Percentiles rank a stretch among this genome's conserved stretches.
Evolutionary conservation across 2,329 filamentous ascomycete species (phyloP).

Genomic region (Aspergillus intermedius): DNA sequence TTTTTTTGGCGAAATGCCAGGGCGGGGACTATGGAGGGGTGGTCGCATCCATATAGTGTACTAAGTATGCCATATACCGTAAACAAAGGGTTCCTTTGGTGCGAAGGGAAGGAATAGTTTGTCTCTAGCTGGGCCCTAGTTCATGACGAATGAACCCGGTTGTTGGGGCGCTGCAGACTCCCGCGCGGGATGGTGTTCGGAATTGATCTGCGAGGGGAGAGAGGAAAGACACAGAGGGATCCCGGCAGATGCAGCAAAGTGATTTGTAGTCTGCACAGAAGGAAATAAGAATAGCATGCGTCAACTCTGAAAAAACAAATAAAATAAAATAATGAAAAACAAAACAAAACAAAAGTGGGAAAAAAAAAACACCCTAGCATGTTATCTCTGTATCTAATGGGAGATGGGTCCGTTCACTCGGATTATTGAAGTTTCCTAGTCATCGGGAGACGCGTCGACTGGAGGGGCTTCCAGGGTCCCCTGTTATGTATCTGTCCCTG

Average conservation of each 20-base stretch:
- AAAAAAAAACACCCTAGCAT: no score
- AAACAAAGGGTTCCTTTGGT: not conserved
- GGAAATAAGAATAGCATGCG: no score
- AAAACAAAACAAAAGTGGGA: no score
- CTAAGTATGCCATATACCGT: no score
- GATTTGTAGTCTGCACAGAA: not conserved
- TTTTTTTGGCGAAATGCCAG: no score
- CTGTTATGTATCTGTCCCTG: no score
- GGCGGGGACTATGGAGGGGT: no score
- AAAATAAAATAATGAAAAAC: not conserved
- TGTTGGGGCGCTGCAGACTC: not conserved
- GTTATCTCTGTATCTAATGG: not conserved
- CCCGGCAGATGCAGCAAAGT: not conserved
- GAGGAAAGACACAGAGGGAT: not conserved
- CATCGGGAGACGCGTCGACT: not conserved
- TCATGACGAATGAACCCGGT: not conserved
- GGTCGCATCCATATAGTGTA: no score
- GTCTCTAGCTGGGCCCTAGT: not conserved
- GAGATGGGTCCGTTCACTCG: not conserved
- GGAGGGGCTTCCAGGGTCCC: no score
- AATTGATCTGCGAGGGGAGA: not conserved
- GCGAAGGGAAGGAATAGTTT: not conserved
- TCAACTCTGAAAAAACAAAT: not conserved
- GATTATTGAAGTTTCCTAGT: not conserved
- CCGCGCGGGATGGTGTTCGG: not conserved